phyloP scores from a whole-genome alignment of 257 asterid species.

The Gentiana dahurica region DNA sequence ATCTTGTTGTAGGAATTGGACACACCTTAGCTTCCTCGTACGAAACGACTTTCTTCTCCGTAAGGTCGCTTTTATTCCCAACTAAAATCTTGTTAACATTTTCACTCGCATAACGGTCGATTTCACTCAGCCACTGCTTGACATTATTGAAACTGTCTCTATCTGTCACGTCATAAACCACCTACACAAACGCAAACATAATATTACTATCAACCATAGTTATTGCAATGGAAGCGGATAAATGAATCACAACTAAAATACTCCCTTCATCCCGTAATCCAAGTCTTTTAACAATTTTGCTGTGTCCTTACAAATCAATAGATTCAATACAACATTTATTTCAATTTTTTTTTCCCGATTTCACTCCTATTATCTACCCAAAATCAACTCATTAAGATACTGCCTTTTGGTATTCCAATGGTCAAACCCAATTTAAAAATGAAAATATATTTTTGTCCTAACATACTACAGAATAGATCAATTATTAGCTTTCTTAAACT shows the following conservation, averaged over 20 bases:
- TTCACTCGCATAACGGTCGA: conserved; percentile 85
- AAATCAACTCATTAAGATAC: no score
- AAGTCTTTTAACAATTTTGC: no score
- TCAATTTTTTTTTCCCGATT: no score
- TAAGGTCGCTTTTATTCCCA: conserved; percentile 80
- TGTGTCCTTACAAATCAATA: no score
- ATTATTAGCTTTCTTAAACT: no score
- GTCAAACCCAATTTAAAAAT: no score
- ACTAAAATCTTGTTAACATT: conserved; percentile 79
- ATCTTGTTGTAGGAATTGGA: background rate
- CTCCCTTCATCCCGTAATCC: no score
- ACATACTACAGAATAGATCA: no score
- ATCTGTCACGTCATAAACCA: conserved; percentile 82
- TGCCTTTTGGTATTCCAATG: no score
- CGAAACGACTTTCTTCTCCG: conserved; percentile 69
- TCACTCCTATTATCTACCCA: no score
- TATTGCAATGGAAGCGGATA: background rate
- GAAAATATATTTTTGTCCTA: no score
- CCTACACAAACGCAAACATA: conserved; percentile 26
- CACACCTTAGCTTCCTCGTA: conserved; percentile 72
- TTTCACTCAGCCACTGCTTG: conserved; percentile 87
- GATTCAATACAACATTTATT: no score
- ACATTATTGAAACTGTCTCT: conserved; percentile 83
- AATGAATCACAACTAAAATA: background rate
- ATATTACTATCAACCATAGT: background rate